phyloP scores from a whole-genome alignment of 169 alveolate genomes.

The Perkinsus olseni region DNA sequence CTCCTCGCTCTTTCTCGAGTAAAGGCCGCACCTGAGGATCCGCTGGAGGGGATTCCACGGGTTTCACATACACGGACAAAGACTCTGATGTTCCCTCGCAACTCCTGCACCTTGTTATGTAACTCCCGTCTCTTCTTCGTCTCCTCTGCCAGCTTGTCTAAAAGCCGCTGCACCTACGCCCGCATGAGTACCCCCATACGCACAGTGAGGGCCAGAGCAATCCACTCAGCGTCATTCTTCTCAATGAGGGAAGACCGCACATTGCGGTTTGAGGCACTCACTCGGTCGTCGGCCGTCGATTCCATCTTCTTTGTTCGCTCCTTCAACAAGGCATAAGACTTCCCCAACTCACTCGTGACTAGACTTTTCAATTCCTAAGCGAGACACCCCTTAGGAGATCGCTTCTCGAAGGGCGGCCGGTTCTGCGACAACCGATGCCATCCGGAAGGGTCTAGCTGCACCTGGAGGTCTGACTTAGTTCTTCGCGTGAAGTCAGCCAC shows the following conservation, averaged over 20 bases:
- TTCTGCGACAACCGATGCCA: too few species aligned
- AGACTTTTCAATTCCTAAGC: background rate
- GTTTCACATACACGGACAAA: constrained; percentile 13
- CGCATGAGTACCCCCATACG: background rate
- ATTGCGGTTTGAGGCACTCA: too few species aligned
- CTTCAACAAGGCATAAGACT: background rate
- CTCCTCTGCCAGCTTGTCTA: background rate
- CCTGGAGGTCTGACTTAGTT: background rate
- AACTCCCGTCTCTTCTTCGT: background rate
- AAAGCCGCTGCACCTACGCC: background rate
- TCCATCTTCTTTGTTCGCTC: background rate
- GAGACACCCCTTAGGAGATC: background rate
- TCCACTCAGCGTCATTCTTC: too few species aligned
- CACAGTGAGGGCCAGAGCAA: background rate
- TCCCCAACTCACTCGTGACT: background rate
- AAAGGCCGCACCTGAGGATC: constrained; percentile 15
- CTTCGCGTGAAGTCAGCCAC: background rate
- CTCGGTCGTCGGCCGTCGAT: background rate
- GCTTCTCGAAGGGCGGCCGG: too few species aligned
- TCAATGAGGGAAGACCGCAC: too few species aligned
- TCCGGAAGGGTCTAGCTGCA: background rate
- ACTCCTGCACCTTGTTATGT: constrained; percentile 31
- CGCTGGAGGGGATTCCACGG: background rate
- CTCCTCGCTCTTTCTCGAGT: constrained; percentile 7
- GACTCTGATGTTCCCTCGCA: constrained; percentile 38